These are phyloP conservation scores for Calocera viscosa DNA, from an alignment of 768 basidiomycete genomes.

Conservation along the genomic window DNA sequence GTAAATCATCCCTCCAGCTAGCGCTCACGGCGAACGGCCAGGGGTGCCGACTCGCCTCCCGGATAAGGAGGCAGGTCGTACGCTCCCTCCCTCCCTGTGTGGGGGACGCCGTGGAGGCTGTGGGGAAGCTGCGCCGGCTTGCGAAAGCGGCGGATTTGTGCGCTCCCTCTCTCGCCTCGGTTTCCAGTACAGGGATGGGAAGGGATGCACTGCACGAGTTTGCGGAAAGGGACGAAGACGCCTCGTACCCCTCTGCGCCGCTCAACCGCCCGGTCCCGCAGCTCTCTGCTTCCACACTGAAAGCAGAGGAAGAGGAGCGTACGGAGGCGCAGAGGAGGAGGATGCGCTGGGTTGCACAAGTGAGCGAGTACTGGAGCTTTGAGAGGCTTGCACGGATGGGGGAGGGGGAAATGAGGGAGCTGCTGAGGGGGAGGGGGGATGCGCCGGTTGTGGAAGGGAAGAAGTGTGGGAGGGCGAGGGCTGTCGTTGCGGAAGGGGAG, in stretches of 20 bases:
- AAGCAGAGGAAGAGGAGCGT: constrained; percentile 18
- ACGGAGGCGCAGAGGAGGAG: constrained; percentile 36
- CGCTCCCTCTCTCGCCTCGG: constrained; percentile 7
- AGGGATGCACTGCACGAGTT: no score
- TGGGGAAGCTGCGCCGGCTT: constrained; percentile 54
- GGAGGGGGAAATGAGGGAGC: constrained; percentile 50
- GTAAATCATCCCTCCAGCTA: constrained; percentile 34
- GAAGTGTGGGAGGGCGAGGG: constrained; percentile 8
- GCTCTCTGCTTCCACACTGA: not conserved
- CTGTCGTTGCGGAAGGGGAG: no score
- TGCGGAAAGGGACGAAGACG: constrained; percentile 32
- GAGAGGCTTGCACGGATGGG: constrained; percentile 59
- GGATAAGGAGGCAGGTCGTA: constrained; percentile 74
- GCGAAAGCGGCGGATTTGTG: constrained; percentile 29
- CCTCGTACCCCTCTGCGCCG: constrained; percentile 15
- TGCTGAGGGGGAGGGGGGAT: constrained; percentile 31
- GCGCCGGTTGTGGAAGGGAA: not conserved
- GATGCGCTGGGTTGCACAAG: constrained; percentile 88
- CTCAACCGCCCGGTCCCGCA: constrained; percentile 23
- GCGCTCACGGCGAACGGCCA: constrained; percentile 84
- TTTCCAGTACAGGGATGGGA: no score
- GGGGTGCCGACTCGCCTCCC: constrained; percentile 71
- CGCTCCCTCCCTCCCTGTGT: constrained; percentile 56
- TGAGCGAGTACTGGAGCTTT: constrained; percentile 93
- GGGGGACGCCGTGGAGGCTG: constrained; percentile 59